Evolutionary conservation across 2,329 filamentous ascomycete species (phyloP).

Genomic region (Incumbomyces lentus): DNA sequence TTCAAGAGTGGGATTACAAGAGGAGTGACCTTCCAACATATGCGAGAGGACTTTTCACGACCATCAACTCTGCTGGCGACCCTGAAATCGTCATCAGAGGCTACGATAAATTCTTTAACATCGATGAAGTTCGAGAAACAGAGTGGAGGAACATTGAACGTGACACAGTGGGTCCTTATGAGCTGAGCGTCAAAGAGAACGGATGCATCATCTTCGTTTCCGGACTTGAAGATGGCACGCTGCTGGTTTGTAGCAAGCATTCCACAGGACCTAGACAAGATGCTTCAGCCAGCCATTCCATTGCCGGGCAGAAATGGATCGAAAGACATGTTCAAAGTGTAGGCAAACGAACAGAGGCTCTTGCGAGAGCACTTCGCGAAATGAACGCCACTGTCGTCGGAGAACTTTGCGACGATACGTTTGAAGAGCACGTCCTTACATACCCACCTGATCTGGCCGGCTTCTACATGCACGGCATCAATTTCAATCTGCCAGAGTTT

Average conservation of each 20-base stretch:
- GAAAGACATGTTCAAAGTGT: conserved; percentile 66
- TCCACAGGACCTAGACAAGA: conserved; percentile 76
- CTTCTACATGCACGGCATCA: conserved; percentile 90
- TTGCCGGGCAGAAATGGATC: conserved; percentile 70
- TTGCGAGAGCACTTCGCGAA: conserved; percentile 62
- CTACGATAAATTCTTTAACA: conserved; percentile 99
- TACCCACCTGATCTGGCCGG: conserved; percentile 76
- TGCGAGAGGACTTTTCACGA: conserved; percentile 89
- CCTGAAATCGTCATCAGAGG: conserved; percentile 76
- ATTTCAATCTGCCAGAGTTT: conserved; percentile 88
- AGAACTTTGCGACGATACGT: conserved; percentile 89
- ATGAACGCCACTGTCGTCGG: conserved; percentile 92
- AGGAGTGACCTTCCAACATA: conserved; percentile 75
- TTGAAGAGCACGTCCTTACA: conserved; percentile 92
- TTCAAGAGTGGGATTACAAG: conserved; percentile 96
- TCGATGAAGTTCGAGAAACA: conserved; percentile 69
- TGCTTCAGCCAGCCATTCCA: conserved; percentile 65
- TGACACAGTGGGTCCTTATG: conserved; percentile 77
- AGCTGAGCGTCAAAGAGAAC: conserved; percentile 94
- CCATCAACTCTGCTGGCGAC: conserved; percentile 50
- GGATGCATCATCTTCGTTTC: conserved; percentile 99
- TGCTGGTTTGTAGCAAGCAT: conserved; percentile 98
- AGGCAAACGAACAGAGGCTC: conserved; percentile 66
- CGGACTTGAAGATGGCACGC: conserved; percentile 74
- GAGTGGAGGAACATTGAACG: conserved; percentile 68